Percentiles rank a stretch among this genome's conserved stretches.
Conservation (phyloP, 371 early-diverging fungal species). For the Mortierella sp. region DNA sequence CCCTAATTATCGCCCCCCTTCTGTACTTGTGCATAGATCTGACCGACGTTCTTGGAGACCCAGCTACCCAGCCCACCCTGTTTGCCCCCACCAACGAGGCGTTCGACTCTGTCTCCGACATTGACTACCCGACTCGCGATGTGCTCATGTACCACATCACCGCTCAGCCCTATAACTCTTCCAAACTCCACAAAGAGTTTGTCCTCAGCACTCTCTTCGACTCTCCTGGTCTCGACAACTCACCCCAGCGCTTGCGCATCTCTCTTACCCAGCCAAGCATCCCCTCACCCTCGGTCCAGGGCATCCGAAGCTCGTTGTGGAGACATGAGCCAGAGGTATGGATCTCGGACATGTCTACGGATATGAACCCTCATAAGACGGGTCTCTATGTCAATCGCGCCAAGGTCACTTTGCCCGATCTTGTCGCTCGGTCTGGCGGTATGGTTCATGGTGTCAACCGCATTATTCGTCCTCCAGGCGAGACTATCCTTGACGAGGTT, state of each 20-base stretch:
- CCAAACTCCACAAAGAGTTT: constrained; percentile 12
- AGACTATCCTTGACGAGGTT: constrained; percentile 42
- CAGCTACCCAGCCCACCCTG: constrained; percentile 25
- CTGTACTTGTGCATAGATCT: not conserved
- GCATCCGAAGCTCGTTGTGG: constrained; percentile 12
- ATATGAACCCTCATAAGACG: not conserved
- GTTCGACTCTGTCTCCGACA: constrained; percentile 44
- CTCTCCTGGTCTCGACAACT: constrained; percentile 35
- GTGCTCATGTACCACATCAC: constrained; percentile 47
- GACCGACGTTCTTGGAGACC: not conserved
- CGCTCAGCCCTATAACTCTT: constrained; percentile 21
- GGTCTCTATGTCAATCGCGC: constrained; percentile 39
- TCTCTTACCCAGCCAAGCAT: constrained; percentile 25
- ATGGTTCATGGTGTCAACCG: constrained; percentile 46
- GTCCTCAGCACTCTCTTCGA: constrained; percentile 33
- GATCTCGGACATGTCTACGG: not conserved
- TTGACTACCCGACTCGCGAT: constrained; percentile 34
- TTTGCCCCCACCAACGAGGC: constrained; percentile 55
- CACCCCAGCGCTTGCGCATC: constrained; percentile 43
- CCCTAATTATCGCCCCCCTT: not conserved
- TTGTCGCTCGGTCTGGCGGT: constrained; percentile 28
- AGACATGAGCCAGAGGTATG: constrained; percentile 21
- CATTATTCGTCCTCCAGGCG: constrained; percentile 41
- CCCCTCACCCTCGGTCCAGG: constrained; percentile 17
- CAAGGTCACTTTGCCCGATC: constrained; percentile 29